Conservation (phyloP, 768 basidiomycete genomes). For the Hericium erinaceus region DNA sequence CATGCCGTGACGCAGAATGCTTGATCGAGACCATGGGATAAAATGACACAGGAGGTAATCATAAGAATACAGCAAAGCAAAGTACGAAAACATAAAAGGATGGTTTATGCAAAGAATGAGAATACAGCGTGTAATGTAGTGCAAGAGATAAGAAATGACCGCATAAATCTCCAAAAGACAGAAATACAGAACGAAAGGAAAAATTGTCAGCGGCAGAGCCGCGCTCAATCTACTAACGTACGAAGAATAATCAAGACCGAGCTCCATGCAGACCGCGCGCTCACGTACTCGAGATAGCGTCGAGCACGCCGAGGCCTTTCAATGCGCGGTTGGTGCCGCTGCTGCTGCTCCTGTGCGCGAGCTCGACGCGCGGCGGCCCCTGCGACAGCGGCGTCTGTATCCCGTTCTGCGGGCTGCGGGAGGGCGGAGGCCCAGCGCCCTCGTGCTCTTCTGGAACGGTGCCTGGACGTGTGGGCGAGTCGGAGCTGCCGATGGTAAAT, state of each 20-base stretch:
- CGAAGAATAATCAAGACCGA: too few species aligned
- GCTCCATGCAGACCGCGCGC: background rate
- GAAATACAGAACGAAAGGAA: background rate
- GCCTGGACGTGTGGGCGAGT: background rate
- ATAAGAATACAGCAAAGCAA: too few species aligned
- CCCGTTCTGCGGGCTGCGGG: background rate
- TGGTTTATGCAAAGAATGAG: too few species aligned
- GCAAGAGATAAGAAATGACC: too few species aligned
- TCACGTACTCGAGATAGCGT: background rate
- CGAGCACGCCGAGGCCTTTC: background rate
- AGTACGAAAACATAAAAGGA: too few species aligned
- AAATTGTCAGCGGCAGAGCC: background rate
- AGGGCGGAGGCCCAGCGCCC: background rate
- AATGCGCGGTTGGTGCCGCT: background rate
- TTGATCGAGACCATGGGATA: too few species aligned
- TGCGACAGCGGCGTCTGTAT: background rate
- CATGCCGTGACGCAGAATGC: too few species aligned
- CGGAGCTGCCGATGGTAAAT: background rate
- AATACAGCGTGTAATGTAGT: too few species aligned
- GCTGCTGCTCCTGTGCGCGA: background rate
- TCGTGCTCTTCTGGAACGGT: background rate
- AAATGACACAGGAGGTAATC: too few species aligned
- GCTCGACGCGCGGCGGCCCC: background rate
- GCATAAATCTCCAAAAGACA: too few species aligned
- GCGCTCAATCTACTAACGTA: background rate